These are phyloP conservation scores for Thielaviopsis punctulata DNA, from an alignment of 2,329 filamentous ascomycete genomes.

Conservation along the genomic window DNA sequence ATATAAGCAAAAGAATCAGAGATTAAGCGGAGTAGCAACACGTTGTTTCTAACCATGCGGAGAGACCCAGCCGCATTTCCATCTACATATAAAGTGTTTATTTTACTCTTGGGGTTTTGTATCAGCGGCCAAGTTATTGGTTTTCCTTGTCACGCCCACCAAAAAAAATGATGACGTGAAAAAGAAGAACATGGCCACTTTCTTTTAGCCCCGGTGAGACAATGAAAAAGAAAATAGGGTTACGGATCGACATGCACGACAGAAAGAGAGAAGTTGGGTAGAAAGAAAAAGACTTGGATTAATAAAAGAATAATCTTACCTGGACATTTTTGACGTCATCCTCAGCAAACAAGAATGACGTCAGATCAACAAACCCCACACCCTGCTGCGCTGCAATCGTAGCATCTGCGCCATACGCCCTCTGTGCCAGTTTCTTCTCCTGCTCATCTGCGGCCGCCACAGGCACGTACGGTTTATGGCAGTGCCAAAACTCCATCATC, in stretches of 20 bases:
- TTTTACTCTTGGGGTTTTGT: slow-evolving; percentile 47
- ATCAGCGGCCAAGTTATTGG: slow-evolving; percentile 47
- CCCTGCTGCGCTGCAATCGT: slow-evolving; percentile 47
- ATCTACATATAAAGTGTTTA: slow-evolving; percentile 18
- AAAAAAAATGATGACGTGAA: neutral
- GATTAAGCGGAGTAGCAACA: neutral
- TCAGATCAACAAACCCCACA: slow-evolving; percentile 65
- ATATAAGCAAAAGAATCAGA: neutral
- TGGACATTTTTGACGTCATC: slow-evolving; percentile 39
- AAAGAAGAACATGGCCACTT: slow-evolving; percentile 36
- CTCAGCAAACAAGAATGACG: slow-evolving; percentile 54
- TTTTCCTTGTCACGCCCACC: neutral
- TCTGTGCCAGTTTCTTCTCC: slow-evolving; percentile 32
- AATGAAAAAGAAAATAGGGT: neutral
- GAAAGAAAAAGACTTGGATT: no score
- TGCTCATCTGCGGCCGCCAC: slow-evolving; percentile 22
- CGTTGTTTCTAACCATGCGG: neutral
- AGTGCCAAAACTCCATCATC: slow-evolving; percentile 99
- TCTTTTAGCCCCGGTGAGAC: slow-evolving; percentile 31
- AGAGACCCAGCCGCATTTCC: neutral
- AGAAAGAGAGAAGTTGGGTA: slow-evolving; percentile 7
- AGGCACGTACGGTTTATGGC: slow-evolving; percentile 69
- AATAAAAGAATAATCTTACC: no score
- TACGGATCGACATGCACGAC: slow-evolving; percentile 1
- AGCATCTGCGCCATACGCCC: slow-evolving; percentile 73